phyloP scores from a whole-genome alignment of 768 basidiomycete genomes.

The Amyloporia xantha region DNA sequence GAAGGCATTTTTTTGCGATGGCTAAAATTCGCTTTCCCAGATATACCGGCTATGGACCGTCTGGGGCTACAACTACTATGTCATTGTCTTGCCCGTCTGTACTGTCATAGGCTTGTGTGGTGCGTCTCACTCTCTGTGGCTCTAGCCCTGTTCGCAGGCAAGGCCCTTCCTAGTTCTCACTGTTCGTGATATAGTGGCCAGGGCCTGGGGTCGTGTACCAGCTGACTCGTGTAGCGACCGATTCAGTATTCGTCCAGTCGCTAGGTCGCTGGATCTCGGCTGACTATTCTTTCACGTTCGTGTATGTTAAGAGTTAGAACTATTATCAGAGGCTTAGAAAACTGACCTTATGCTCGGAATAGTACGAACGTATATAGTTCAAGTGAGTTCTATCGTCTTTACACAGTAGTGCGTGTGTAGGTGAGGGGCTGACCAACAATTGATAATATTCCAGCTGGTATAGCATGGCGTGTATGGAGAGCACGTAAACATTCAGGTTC shows the following conservation, averaged over 20 bases:
- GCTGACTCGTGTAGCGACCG: not conserved
- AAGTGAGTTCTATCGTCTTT: not conserved
- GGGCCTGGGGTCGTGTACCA: not conserved
- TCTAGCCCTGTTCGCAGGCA: not conserved
- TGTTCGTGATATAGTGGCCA: not conserved
- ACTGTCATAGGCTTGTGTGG: not conserved
- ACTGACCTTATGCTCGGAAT: not conserved
- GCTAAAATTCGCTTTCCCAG: not conserved
- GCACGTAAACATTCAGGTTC: not conserved
- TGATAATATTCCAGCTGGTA: not conserved
- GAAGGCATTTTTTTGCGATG: not conserved
- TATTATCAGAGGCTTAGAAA: not conserved
- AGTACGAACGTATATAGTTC: conserved; percentile 1
- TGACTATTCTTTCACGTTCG: not conserved
- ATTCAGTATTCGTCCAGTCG: not conserved
- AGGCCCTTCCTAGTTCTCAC: no score
- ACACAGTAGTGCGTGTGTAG: no score
- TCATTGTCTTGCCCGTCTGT: not conserved
- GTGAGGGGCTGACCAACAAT: no score
- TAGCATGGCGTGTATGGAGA: not conserved
- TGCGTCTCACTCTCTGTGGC: not conserved
- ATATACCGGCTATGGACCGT: not conserved
- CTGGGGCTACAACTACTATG: not conserved
- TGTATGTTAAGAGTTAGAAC: not conserved
- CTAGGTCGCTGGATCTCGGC: not conserved